These are phyloP conservation scores for Cicer bijugum DNA, from an alignment of 306 rosid genomes.

Conservation along the genomic window DNA sequence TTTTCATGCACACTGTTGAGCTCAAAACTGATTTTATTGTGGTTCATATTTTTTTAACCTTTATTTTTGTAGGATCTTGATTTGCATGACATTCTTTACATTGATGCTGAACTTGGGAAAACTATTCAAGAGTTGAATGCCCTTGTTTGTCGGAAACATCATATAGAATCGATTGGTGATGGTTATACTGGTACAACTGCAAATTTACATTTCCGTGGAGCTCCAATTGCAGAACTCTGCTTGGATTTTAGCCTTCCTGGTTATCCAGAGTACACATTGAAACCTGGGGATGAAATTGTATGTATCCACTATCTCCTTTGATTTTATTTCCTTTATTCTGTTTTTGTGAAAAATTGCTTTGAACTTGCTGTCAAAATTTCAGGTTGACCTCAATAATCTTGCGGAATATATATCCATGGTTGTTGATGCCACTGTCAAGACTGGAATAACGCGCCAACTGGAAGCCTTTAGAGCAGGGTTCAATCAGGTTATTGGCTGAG, in stretches of 20 bases:
- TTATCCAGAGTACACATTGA: constrained; percentile 81
- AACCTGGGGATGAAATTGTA: constrained; percentile 85
- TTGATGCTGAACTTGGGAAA: constrained; percentile 92
- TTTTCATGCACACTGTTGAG: constrained; percentile 11
- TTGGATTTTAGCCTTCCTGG: constrained; percentile 95
- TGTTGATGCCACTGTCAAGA: constrained; percentile 87
- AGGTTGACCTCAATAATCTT: constrained; percentile 90
- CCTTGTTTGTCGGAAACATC: constrained; percentile 72
- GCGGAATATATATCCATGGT: constrained; percentile 86
- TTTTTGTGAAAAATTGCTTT: constrained; percentile 10
- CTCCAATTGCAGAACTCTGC: constrained; percentile 82
- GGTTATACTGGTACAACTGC: constrained; percentile 46
- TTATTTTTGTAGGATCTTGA: constrained; percentile 81
- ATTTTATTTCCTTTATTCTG: not conserved
- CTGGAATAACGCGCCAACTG: constrained; percentile 79
- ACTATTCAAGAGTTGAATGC: constrained; percentile 83
- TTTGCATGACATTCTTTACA: constrained; percentile 84
- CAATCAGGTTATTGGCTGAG: constrained; percentile 72
- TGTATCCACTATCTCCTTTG: constrained; percentile 24
- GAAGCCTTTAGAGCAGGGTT: constrained; percentile 96
- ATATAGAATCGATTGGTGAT: constrained; percentile 60
- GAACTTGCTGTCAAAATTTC: constrained; percentile 38
- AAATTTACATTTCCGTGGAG: constrained; percentile 66
- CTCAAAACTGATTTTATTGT: constrained; percentile 9
- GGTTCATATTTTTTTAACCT: constrained; percentile 26